A percentile compares a stretch with the other conserved stretches of the same genome.
Evolutionary conservation across 129 eudicot species (phyloP).

Genomic region (Artemisia argyi): DNA sequence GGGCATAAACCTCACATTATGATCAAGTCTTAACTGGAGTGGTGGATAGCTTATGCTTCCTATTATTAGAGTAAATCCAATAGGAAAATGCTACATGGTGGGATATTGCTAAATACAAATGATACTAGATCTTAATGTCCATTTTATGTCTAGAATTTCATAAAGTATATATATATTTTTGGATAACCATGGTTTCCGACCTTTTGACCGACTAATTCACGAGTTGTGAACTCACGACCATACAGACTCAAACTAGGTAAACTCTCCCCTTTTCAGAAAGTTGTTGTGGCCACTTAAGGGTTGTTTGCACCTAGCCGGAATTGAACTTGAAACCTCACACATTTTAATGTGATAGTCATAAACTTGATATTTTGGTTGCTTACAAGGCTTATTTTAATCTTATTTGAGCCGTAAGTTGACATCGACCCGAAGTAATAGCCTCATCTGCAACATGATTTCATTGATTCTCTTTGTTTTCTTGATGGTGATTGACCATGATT

Average conservation of each 20-base stretch:
- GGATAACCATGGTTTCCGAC: too few species aligned
- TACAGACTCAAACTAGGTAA: too few species aligned
- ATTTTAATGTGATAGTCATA: too few species aligned
- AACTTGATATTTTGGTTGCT: conserved; percentile 1
- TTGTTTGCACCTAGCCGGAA: too few species aligned
- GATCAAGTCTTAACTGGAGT: background rate
- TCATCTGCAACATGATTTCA: conserved; percentile 46
- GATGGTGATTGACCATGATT: conserved; percentile 42
- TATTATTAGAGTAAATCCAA: too few species aligned
- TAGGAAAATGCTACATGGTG: conserved; percentile 16
- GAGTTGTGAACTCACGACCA: too few species aligned
- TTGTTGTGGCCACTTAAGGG: too few species aligned
- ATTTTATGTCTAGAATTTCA: background rate
- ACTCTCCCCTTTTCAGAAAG: too few species aligned
- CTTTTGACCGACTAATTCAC: too few species aligned
- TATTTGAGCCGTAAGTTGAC: conserved; percentile 42
- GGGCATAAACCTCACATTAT: background rate
- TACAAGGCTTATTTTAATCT: conserved; percentile 25
- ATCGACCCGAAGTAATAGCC: conserved; percentile 34
- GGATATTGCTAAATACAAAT: background rate
- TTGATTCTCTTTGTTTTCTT: conserved; percentile 47
- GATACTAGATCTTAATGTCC: conserved; percentile 11
- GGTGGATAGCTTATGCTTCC: too few species aligned
- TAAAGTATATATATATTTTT: background rate
- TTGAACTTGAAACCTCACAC: too few species aligned